Conservation (phyloP, 495 filamentous ascomycete genomes). For the Pseudoneurospora amorphoporcata region DNA sequence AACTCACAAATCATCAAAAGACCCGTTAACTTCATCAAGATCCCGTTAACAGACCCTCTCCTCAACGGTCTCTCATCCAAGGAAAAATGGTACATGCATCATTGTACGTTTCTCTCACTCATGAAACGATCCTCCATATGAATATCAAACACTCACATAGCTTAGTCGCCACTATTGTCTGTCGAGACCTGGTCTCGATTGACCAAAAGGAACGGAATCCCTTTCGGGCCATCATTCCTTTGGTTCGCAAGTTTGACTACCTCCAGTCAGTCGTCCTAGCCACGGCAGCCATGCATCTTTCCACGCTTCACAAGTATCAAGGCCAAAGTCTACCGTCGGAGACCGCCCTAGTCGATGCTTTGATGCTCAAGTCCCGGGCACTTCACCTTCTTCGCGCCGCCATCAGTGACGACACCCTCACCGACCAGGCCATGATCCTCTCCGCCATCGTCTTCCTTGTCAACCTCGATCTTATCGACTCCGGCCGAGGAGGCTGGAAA, state of each 20-base stretch:
- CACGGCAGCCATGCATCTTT: constrained; percentile 44
- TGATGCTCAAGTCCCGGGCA: constrained; percentile 38
- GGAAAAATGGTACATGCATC: constrained; percentile 39
- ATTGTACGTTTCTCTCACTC: constrained; percentile 28
- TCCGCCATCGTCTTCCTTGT: constrained; percentile 46
- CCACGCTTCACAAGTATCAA: constrained; percentile 21
- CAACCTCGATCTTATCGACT: constrained; percentile 48
- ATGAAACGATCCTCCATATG: not conserved
- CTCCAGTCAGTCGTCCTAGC: constrained; percentile 43
- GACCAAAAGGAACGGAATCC: constrained; percentile 40
- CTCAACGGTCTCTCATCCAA: constrained; percentile 22
- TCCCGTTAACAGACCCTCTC: constrained; percentile 23
- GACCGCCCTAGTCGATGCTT: constrained; percentile 34
- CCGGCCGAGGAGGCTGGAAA: constrained; percentile 44
- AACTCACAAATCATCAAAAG: not conserved
- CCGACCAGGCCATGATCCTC: constrained; percentile 32
- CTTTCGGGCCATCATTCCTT: constrained; percentile 38
- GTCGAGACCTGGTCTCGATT: constrained; percentile 41
- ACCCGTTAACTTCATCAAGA: not conserved
- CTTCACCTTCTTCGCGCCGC: constrained; percentile 33
- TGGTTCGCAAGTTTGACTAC: constrained; percentile 33
- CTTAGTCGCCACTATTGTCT: constrained; percentile 41
- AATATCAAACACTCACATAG: constrained; percentile 1
- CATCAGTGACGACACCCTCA: constrained; percentile 17
- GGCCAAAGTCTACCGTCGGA: constrained; percentile 15